Conservation (phyloP, 257 asterid species). For the Catharanthus roseus region DNA sequence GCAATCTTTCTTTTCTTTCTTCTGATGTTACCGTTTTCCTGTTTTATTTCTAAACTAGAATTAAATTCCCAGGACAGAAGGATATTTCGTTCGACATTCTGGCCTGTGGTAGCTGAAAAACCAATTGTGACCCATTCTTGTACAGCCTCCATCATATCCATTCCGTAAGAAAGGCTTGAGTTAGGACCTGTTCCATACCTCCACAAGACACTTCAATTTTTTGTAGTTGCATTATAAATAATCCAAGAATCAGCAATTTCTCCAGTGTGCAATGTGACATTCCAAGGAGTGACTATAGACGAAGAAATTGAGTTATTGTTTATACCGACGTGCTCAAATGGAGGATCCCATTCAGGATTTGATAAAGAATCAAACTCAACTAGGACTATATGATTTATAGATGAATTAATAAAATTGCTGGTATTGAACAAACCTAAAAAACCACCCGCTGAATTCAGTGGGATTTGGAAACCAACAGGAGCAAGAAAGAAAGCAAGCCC, state of each 20-base stretch:
- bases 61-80: conserved; percentile 30
- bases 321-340: conserved; percentile 33
- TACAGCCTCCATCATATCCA: conserved; percentile 26
- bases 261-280: conserved; percentile 26
- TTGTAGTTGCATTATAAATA: conserved; percentile 22
- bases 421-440: conserved; percentile 35
- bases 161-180: conserved; percentile 20
- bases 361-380: conserved; percentile 32
- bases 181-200: conserved; percentile 21
- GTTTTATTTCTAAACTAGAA: conserved; percentile 22
- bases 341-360: conserved; percentile 35
- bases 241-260: conserved; percentile 26
- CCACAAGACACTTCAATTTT: conserved; percentile 32
- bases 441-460: conserved; percentile 37
- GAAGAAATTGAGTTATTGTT: conserved; percentile 30
- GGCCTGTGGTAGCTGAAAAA: conserved; percentile 38
- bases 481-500: conserved; percentile 38
- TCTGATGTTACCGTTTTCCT: neutral
- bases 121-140: conserved; percentile 28
- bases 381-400: conserved; percentile 18
- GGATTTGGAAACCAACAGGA: conserved; percentile 31
- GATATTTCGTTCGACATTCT: conserved; percentile 8
- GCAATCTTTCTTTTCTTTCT: conserved; percentile 2
- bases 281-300: conserved; percentile 20
- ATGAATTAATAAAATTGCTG: conserved; percentile 16